Conservation (phyloP, 257 asterid genomes). For the Petunia secreta region DNA sequence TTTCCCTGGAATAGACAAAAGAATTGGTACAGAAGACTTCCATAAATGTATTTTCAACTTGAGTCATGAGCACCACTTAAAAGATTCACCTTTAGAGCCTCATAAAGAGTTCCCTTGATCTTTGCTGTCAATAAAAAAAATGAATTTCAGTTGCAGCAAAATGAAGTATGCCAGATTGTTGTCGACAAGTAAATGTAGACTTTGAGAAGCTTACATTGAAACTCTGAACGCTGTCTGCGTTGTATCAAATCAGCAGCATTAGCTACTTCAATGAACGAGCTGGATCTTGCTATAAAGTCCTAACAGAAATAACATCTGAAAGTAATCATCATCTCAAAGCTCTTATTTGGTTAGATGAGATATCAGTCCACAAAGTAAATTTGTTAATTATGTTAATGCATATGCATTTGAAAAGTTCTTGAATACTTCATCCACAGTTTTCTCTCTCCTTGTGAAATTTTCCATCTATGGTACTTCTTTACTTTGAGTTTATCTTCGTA, state of each 20-base stretch:
- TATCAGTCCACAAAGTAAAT: not conserved
- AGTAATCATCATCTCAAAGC: conserved; percentile 45
- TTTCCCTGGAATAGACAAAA: conserved; percentile 53
- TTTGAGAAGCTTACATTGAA: conserved; percentile 62
- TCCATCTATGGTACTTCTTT: not conserved
- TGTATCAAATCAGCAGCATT: conserved; percentile 91
- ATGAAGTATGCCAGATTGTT: not conserved
- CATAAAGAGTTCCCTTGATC: conserved; percentile 56
- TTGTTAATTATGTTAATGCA: not conserved
- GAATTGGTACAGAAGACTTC: not conserved
- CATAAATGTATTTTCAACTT: not conserved
- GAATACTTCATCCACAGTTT: not conserved
- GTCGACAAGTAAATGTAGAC: not conserved
- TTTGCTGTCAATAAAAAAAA: conserved; percentile 53
- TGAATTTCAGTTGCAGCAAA: conserved; percentile 25
- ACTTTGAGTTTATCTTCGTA: conserved; percentile 5
- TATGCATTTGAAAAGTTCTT: not conserved
- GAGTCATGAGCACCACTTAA: not conserved
- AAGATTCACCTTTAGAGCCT: conserved; percentile 62
- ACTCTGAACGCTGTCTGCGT: conserved; percentile 85
- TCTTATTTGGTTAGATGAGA: conserved; percentile 7
- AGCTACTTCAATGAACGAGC: conserved; percentile 67
- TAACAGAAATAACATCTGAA: conserved; percentile 48
- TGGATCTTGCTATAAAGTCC: conserved; percentile 83
- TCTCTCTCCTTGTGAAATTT: not conserved